phyloP scores from a whole-genome alignment of 345 rosid genomes.

The Conringia planisiliqua region DNA sequence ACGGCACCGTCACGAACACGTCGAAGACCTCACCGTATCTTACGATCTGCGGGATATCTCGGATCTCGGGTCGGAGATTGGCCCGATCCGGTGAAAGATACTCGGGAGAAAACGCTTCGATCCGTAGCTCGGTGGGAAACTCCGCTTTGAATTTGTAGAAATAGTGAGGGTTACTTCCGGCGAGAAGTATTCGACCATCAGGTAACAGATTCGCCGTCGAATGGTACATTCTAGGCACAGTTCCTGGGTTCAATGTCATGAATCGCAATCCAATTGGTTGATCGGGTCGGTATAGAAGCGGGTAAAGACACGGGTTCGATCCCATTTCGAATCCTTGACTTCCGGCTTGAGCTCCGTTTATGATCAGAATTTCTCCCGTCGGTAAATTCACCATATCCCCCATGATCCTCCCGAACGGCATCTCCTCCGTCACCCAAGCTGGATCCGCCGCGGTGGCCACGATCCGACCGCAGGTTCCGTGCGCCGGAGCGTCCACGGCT shows the following conservation, averaged over 20 bases:
- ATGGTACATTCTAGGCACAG: slow-evolving; percentile 82
- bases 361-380: slow-evolving; percentile 63
- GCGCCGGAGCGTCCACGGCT: slow-evolving; percentile 49
- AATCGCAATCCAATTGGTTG: slow-evolving; percentile 60
- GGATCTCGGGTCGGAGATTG: slow-evolving; percentile 63
- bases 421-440: slow-evolving; percentile 72
- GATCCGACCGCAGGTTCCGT: slow-evolving; percentile 64
- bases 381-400: slow-evolving; percentile 93
- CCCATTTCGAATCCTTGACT: slow-evolving; percentile 68
- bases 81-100: slow-evolving; percentile 75
- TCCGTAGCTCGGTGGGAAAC: slow-evolving; percentile 74
- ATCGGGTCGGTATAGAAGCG: slow-evolving; percentile 59
- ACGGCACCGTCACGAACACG: slow-evolving; percentile 48
- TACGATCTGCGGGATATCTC: slow-evolving; percentile 47
- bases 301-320: slow-evolving; percentile 55
- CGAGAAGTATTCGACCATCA: slow-evolving; percentile 70
- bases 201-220: slow-evolving; percentile 87
- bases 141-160: slow-evolving; percentile 56
- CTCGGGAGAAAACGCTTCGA: slow-evolving; percentile 89
- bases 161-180: slow-evolving; percentile 88
- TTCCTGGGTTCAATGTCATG: slow-evolving; percentile 75
- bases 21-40: slow-evolving; percentile 49
- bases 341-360: slow-evolving; percentile 89
- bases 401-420: slow-evolving; percentile 88
- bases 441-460: slow-evolving; percentile 47